A percentile compares a stretch with the other conserved stretches of the same genome.
Conservation (phyloP, 441 rosid species). For the Croton laevigatus region DNA sequence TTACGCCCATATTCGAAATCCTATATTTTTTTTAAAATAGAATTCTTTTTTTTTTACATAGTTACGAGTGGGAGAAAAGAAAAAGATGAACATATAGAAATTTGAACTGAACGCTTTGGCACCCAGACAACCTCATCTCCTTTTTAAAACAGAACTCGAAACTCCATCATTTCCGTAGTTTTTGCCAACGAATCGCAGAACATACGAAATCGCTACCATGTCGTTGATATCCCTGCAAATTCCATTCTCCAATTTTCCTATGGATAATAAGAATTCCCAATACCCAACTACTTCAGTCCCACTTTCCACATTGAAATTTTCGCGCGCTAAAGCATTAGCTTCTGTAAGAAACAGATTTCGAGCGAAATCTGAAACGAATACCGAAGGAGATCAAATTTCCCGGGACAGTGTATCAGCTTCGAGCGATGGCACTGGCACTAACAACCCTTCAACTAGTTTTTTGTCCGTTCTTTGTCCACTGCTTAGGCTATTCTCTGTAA, state of each 20-base stretch:
- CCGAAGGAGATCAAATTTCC: conserved; percentile 10
- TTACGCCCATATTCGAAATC: no score
- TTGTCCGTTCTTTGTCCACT: conserved; percentile 81
- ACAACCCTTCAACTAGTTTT: conserved; percentile 42
- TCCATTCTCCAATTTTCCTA: not conserved
- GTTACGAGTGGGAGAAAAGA: no score
- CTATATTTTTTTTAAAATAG: no score
- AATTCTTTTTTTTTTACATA: no score
- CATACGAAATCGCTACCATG: conserved; percentile 7
- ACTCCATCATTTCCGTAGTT: no score
- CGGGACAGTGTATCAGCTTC: conserved; percentile 10
- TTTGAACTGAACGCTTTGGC: no score
- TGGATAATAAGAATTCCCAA: not conserved
- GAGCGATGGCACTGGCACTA: conserved; percentile 14
- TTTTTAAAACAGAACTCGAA: no score
- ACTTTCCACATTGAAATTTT: conserved; percentile 13
- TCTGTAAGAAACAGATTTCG: conserved; percentile 21
- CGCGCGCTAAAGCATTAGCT: conserved; percentile 22
- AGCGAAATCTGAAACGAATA: conserved; percentile 34
- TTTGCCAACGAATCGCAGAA: no score
- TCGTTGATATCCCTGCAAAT: conserved; percentile 12
- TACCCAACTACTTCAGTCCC: conserved; percentile 25
- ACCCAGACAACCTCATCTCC: no score
- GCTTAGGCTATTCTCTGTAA: conserved; percentile 71
- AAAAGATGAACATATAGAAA: no score